Base-by-base conservation (phyloP, 495 filamentous ascomycete genomes). In the Copromyces sp. region DNA sequence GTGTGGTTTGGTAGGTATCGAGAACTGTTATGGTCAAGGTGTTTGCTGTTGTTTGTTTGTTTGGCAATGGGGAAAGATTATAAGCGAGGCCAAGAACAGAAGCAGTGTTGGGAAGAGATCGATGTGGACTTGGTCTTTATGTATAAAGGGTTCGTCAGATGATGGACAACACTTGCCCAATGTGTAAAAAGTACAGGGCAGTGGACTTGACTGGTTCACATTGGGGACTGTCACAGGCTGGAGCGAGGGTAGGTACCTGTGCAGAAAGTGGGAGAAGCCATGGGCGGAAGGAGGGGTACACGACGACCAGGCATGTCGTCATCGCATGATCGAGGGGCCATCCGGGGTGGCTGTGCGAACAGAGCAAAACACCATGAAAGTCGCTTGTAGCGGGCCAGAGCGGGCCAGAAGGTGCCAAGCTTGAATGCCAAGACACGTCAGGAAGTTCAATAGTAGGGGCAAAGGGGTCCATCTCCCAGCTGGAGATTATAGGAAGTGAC, bases 271-370 rank as follows among this genome's bases (percentile, higher is more conserved):
- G 59, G n/a, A 12, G 39, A 45, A 65, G 44, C 29, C 14, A 17
- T 65, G 3, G 20, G 40, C 12, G 70, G 72, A 68, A 74, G 65
- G 72, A 61, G 75, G 68, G 71, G 72, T 59, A 68, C 47, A 45
- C 4, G 24, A 24, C 37, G 61, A 70, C 68, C 44, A 74, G 42
- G 37, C 73, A 78, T 80, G 78, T 78, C 78, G 78, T 80, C 78
- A 80, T 80, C 74, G 42, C 71, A 69, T 72, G 71, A 75, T 69
- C 44, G 74, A 44, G 73, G 69, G 72, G 74, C 39, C 29, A 47
- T 35, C 71, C 35, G 44, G 35, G 29, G 76, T 77, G 76, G 73
- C 76, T 72, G 75, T 72, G 73, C 59, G 45, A 29, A 73, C 9
- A 47, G n/a, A 65, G 53, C 29, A 37, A 37, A 65, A 35, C 53